Evolutionary conservation across 352 stramenopile species (phyloP).

Genomic region (Phytophthora fragariae): DNA sequence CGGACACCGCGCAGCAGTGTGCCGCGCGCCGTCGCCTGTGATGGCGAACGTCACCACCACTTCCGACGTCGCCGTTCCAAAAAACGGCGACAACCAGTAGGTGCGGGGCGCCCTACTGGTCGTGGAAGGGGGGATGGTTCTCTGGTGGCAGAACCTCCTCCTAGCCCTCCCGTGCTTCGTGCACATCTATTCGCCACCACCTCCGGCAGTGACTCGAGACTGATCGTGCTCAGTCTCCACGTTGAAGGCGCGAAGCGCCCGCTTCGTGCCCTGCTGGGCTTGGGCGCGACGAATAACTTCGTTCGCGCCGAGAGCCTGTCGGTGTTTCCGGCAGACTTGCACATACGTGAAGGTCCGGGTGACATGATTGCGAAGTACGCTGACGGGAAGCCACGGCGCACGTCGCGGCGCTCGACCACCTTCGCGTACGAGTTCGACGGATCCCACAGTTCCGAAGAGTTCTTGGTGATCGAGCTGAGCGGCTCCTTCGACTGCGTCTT

Average conservation of each 20-base stretch:
- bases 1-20: background rate
- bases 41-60: no score
- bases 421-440: slow-evolving; percentile 33
- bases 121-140: no score
- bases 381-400: slow-evolving; percentile 22
- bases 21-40: slow-evolving; percentile 9
- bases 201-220: slow-evolving; percentile 14
- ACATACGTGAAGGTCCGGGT: slow-evolving; percentile 5
- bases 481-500: slow-evolving; percentile 40
- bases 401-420: slow-evolving; percentile 12
- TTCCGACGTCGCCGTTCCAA: no score
- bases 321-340: slow-evolving; percentile 21
- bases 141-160: no score
- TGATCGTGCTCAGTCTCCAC: slow-evolving; percentile 28
- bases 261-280: slow-evolving; percentile 26
- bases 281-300: slow-evolving; percentile 38
- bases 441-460: slow-evolving; percentile 23
- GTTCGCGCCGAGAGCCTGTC: slow-evolving; percentile 21
- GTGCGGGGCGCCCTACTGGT: no score
- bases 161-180: background rate
- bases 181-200: slow-evolving; percentile 27
- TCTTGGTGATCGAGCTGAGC: slow-evolving; percentile 41
- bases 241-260: slow-evolving; percentile 13
- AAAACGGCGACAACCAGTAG: no score
- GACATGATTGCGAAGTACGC: slow-evolving; percentile 29